A percentile compares a stretch with the other conserved stretches of the same genome.
Conservation (phyloP, 1,284 basidiomycete genomes). For the Porodaedalea pini region DNA sequence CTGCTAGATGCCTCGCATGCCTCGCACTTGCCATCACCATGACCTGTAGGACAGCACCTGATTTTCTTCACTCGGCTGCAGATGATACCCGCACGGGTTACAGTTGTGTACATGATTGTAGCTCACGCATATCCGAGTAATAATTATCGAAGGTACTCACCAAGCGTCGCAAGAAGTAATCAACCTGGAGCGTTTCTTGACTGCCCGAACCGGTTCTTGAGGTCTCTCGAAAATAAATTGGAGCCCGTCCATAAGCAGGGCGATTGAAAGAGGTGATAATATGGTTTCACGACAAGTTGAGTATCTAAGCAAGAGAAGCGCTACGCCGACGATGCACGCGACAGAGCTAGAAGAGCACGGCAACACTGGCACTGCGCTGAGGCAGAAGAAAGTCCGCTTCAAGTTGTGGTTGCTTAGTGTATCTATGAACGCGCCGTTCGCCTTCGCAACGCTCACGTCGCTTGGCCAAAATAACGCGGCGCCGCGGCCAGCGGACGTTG, state of each 20-base stretch:
- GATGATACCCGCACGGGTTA: no score
- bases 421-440: no score
- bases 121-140: neutral
- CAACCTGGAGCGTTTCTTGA: conserved; percentile 14
- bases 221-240: conserved; percentile 18
- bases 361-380: no score
- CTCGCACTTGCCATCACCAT: conserved; percentile 9
- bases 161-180: conserved; percentile 18
- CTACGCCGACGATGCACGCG: no score
- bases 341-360: no score
- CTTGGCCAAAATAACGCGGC: no score
- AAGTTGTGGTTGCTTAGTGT: no score
- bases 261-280: neutral
- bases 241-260: conserved; percentile 5
- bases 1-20: conserved; percentile 7
- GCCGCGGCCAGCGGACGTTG: no score
- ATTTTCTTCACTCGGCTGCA: conserved; percentile 11
- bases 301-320: neutral
- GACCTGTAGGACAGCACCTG: conserved; percentile 10
- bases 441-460: no score
- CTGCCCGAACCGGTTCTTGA: neutral
- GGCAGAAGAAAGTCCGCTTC: no score
- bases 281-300: neutral
- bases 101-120: neutral
- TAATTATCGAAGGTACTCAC: neutral